Percentiles rank a stretch among this genome's conserved stretches.
Conservation (phyloP, 2,329 filamentous ascomycete species). For the Hypomyces rosellus region DNA sequence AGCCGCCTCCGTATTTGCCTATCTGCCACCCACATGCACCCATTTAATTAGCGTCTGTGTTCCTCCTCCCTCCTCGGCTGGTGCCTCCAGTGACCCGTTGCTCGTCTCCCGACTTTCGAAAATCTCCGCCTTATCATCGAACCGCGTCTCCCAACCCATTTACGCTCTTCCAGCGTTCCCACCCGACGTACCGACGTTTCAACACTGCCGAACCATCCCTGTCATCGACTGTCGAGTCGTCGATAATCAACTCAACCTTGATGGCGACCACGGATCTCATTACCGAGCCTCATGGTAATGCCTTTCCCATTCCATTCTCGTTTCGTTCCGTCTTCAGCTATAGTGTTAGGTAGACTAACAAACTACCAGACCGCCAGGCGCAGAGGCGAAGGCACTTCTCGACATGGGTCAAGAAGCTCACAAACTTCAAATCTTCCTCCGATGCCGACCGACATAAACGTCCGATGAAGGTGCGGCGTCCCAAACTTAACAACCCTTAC, state of each 20-base stretch:
- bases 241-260: background rate
- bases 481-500: constrained; percentile 84
- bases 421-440: constrained; percentile 74
- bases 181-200: too few species aligned
- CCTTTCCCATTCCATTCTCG: background rate
- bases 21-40: background rate
- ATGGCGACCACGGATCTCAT: constrained; percentile 35
- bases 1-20: too few species aligned
- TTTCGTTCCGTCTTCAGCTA: background rate
- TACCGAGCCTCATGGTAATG: constrained; percentile 37
- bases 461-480: constrained; percentile 47
- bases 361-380: constrained; percentile 53
- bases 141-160: too few species aligned
- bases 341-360: constrained; percentile 23
- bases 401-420: constrained; percentile 89
- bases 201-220: too few species aligned
- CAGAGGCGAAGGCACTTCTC: constrained; percentile 80
- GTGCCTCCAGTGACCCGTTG: background rate
- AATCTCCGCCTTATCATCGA: too few species aligned
- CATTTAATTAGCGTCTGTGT: constrained; percentile 1
- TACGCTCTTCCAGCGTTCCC: too few species aligned
- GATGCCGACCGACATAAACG: constrained; percentile 44
- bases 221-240: too few species aligned
- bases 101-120: background rate
- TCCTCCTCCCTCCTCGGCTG: constrained; percentile 1